Percentiles rank a stretch among this genome's conserved stretches.
phyloP scores from a whole-genome alignment of 2,329 filamentous ascomycete genomes.

The Neurospora sp. region DNA sequence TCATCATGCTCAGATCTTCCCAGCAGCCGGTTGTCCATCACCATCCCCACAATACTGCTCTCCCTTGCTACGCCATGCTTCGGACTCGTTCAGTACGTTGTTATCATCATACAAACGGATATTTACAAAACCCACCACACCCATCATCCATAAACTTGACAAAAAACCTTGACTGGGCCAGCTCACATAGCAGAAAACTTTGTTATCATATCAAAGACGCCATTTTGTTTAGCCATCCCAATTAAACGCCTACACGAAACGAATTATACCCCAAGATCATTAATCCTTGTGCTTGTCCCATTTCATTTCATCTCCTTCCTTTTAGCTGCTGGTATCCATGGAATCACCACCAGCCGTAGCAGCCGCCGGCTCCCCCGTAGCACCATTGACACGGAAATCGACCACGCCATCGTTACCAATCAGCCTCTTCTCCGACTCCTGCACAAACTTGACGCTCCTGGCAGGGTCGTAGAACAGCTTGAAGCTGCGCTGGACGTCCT shows the following conservation, averaged over 20 bases:
- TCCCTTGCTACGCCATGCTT: background rate
- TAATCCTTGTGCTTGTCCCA: conserved; percentile 2
- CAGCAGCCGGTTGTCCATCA: background rate
- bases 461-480: conserved; percentile 84
- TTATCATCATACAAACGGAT: background rate
- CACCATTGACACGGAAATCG: conserved; percentile 50
- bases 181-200: background rate
- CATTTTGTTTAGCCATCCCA: background rate
- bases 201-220: background rate
- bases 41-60: background rate
- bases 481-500: conserved; percentile 90
- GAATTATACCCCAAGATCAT: conserved; percentile 2
- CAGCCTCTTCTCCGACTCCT: conserved; percentile 81
- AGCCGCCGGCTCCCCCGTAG: background rate
- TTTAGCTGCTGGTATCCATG: conserved; percentile 21
- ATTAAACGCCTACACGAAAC: conserved; percentile 1
- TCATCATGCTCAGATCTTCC: background rate
- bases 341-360: conserved; percentile 10
- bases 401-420: conserved; percentile 81
- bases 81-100: background rate
- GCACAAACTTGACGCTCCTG: conserved; percentile 82
- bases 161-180: background rate
- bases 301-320: conserved; percentile 1
- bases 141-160: background rate
- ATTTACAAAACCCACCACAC: background rate